Base-by-base conservation (phyloP, 2,329 filamentous ascomycete species). In the Fusarium clavum region DNA sequence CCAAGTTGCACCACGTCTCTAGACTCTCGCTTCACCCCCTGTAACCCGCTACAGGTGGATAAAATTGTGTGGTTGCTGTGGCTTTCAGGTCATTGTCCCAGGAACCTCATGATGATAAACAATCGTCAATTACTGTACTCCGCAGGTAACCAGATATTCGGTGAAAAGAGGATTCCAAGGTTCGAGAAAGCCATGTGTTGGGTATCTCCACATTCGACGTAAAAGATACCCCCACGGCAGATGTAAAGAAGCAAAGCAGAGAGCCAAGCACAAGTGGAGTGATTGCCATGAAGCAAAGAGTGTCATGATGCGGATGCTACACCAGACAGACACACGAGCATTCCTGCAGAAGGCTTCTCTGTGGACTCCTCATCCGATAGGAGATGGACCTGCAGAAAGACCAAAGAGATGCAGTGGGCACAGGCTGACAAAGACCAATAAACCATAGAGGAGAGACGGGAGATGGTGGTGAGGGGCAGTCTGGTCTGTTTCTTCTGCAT, bases 311-410 rank as follows among this genome's bases (percentile, higher is more conserved):
- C 56, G 57, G 53, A 71, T 71, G 60, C 67, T 57, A 71, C 68
- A 69, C 56, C 40, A 61, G 45, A 25, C 61, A 63, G 47, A 69
- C 68, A 71, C 64, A 56, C 56, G 64, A 66, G 45, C 52, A 69
- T 64, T 44, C 29, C 54, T 65, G 47, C 60, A 55, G 27, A 57
- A 32, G 60, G 38, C 38, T 46, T 58, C 64, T 45, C 47, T 45
- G 16, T 60, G 53, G 57, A 66, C 66, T 68, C 70, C 66, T 67
- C 68, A 64, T 61, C 70, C 73, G 71, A 75, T 64, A 64, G 71
- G 63, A 61, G 63, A 69, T 52, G 68, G 68, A 74, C 73, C 71
- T 75, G 73, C 73, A 75, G 73, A 52, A 52, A 52, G 49, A 52
- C 49, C 49, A 52, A 52, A 52, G 49, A 57, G 52, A 64, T 38